phyloP scores from a whole-genome alignment of 1,284 basidiomycete genomes.

The Austroboletus olivaceoglutinosus region DNA sequence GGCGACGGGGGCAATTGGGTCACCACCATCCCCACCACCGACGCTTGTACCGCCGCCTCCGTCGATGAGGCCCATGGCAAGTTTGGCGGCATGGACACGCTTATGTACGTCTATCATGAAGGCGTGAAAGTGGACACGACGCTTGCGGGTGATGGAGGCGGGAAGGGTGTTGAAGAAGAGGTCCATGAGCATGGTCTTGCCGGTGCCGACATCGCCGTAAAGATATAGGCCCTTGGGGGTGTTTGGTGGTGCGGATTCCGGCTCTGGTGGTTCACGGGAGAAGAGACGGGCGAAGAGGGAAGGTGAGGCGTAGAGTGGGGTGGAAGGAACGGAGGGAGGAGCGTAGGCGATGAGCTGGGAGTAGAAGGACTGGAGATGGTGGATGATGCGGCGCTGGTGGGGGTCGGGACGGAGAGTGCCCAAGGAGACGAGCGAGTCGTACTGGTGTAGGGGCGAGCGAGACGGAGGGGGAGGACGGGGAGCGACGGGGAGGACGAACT shows the following conservation, averaged over 20 bases:
- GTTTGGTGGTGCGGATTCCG: constrained; percentile 45
- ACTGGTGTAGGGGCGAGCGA: constrained; percentile 60
- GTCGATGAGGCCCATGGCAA: constrained; percentile 53
- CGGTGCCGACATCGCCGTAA: constrained; percentile 97
- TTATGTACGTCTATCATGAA: constrained; percentile 99
- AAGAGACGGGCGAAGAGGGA: constrained; percentile 60
- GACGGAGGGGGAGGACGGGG: neutral
- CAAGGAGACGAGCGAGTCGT: constrained; percentile 71
- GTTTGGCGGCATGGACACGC: constrained; percentile 80
- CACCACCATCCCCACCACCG: constrained; percentile 53
- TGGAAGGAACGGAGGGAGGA: constrained; percentile 54
- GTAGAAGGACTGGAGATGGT: constrained; percentile 79
- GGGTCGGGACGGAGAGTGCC: constrained; percentile 76
- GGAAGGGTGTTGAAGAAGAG: constrained; percentile 93
- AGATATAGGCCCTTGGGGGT: constrained; percentile 91
- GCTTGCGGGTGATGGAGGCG: constrained; percentile 68
- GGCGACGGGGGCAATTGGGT: constrained; percentile 88
- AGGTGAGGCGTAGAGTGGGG: constrained; percentile 1
- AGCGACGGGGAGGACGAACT: neutral
- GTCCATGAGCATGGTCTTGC: constrained; percentile 99
- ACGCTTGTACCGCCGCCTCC: constrained; percentile 28
- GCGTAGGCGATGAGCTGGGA: constrained; percentile 70
- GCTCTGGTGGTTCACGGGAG: constrained; percentile 41
- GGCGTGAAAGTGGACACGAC: constrained; percentile 93
- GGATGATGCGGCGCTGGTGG: constrained; percentile 84